phyloP scores from a whole-genome alignment of 192 early-diverging fungal species.

The Rhizophagus clarus region DNA sequence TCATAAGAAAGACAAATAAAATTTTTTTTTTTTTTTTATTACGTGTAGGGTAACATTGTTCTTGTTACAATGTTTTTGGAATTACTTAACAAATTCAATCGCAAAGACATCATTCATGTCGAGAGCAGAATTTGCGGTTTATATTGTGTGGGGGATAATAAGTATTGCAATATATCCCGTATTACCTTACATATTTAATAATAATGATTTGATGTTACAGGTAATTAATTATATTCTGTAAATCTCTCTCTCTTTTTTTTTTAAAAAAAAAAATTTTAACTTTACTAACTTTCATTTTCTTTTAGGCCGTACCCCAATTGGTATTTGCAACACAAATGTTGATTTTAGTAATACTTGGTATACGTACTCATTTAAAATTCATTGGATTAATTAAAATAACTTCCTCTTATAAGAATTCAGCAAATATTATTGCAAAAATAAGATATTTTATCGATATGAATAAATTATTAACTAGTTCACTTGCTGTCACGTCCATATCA shows the following conservation, averaged over 20 bases:
- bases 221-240: neutral
- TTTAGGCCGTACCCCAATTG: slow-evolving; percentile 31
- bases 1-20: too few relatives aligned
- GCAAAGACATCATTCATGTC: slow-evolving; percentile 37
- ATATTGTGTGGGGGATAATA: slow-evolving; percentile 35
- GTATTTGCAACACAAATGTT: slow-evolving; percentile 31
- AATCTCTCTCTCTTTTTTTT: neutral
- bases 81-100: slow-evolving; percentile 38
- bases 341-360: slow-evolving; percentile 20
- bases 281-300: neutral
- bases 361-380: slow-evolving; percentile 37
- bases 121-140: slow-evolving; percentile 36
- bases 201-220: slow-evolving; percentile 27
- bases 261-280: neutral
- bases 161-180: slow-evolving; percentile 34
- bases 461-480: neutral
- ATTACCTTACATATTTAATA: slow-evolving; percentile 31
- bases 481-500: neutral
- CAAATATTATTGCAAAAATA: slow-evolving; percentile 13
- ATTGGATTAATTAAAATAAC: slow-evolving; percentile 24
- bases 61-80: slow-evolving; percentile 44
- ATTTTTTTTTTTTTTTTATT: neutral
- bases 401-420: neutral
- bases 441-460: slow-evolving; percentile 29
- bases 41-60: slow-evolving; percentile 34